phyloP scores from a whole-genome alignment of 129 eudicot genomes.

The Erigeron canadensis region DNA sequence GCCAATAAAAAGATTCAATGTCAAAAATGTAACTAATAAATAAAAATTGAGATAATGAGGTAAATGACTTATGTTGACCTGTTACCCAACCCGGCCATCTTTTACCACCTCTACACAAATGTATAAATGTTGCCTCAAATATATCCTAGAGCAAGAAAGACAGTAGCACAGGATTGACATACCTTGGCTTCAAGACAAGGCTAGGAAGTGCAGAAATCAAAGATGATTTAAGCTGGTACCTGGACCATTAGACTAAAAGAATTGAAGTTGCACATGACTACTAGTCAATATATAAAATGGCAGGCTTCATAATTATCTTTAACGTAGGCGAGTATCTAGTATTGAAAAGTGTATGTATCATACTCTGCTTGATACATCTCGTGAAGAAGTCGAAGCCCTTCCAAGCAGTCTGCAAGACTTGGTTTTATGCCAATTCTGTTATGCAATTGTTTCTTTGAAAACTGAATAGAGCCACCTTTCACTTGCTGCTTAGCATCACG shows the following conservation, averaged over 20 bases:
- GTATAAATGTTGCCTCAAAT: not conserved
- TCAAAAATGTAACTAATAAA: no score
- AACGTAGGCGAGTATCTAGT: not conserved
- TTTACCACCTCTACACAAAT: not conserved
- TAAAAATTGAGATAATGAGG: not conserved
- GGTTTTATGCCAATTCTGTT: constrained; percentile 72
- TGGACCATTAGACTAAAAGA: constrained; percentile 23
- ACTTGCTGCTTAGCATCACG: constrained; percentile 71
- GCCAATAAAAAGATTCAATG: not conserved
- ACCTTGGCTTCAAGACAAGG: constrained; percentile 65
- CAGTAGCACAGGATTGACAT: constrained; percentile 12
- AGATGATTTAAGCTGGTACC: constrained; percentile 60
- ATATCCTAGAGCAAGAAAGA: not conserved
- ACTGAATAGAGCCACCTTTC: constrained; percentile 59
- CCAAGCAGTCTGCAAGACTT: constrained; percentile 71
- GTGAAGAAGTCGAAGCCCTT: constrained; percentile 67
- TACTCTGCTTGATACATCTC: constrained; percentile 96
- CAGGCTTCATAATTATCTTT: not conserved
- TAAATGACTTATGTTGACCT: not conserved
- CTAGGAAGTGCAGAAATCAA: constrained; percentile 50
- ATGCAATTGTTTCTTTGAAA: constrained; percentile 53
- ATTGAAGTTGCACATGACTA: not conserved
- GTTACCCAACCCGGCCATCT: not conserved
- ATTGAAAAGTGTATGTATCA: constrained; percentile 13
- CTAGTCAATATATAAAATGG: not conserved